phyloP scores from a whole-genome alignment of 1,139 yeast genomes.

The Taphrina communis region DNA sequence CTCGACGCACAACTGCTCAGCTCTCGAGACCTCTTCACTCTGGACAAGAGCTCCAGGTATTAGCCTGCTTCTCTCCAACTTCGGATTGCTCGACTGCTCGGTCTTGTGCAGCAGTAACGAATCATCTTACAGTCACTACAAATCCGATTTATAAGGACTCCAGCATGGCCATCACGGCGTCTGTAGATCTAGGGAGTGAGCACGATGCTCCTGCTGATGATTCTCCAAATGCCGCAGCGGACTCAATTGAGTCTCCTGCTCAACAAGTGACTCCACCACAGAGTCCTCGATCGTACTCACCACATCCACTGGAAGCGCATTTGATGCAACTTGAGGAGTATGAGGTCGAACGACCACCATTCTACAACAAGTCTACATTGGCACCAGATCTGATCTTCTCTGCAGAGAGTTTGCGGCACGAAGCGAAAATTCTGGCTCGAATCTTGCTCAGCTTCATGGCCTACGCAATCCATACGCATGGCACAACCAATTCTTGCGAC shows the following conservation, averaged over 20 bases:
- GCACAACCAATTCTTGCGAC: constrained; percentile 25
- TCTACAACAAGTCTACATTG: constrained; percentile 20
- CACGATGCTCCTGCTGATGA: not conserved
- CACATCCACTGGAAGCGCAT: constrained; percentile 29
- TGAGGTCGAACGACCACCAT: constrained; percentile 25
- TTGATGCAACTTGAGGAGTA: constrained; percentile 21
- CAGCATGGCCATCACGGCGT: not conserved
- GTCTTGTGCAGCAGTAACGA: not conserved
- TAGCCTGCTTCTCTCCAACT: no score
- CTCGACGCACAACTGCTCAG: not conserved
- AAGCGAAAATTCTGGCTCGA: constrained; percentile 19
- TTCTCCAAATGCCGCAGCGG: not conserved
- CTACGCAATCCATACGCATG: constrained; percentile 22
- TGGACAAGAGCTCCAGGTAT: not conserved
- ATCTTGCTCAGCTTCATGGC: constrained; percentile 32
- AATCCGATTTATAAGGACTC: no score
- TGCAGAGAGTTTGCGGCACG: constrained; percentile 27
- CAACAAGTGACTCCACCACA: constrained; percentile 19
- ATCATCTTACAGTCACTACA: no score
- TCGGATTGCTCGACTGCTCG: not conserved
- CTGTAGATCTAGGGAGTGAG: not conserved
- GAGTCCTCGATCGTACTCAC: constrained; percentile 20
- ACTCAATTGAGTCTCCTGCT: not conserved
- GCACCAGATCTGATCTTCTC: constrained; percentile 32
- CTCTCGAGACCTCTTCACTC: not conserved